Evolutionary conservation across 2,329 filamentous ascomycete species (phyloP).

Genomic region (Penicillium sp.): DNA sequence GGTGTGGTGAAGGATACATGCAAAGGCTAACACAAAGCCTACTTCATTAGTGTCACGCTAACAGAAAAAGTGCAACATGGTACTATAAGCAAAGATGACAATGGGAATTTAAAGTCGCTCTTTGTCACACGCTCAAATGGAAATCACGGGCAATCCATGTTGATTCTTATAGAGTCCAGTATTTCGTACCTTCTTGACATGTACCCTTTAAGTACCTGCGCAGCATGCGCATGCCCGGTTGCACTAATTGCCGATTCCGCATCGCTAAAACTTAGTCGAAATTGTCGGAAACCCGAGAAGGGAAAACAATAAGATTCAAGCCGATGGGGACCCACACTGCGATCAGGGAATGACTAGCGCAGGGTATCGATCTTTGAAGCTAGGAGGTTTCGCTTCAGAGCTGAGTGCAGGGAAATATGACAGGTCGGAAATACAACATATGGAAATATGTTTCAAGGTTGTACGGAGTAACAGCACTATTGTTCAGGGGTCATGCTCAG

Average conservation of each 20-base stretch:
- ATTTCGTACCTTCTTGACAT: constrained; percentile 3
- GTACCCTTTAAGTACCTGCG: constrained; percentile 11
- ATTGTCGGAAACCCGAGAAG: constrained; percentile 6
- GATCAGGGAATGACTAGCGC: constrained; percentile 5
- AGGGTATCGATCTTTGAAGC: neutral
- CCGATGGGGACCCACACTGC: constrained; percentile 8
- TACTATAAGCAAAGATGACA: neutral
- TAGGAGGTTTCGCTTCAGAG: constrained; percentile 3
- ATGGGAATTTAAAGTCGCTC: neutral
- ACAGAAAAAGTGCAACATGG: neutral
- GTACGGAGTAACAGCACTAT: neutral
- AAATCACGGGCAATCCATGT: constrained; percentile 1
- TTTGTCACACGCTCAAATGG: constrained; percentile 2
- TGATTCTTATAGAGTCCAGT: constrained; percentile 6
- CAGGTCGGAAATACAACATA: neutral
- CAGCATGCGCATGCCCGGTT: constrained; percentile 8
- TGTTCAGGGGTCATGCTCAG: neutral
- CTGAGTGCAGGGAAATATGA: neutral
- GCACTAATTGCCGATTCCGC: constrained; percentile 14
- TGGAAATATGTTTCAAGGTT: neutral
- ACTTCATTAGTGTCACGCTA: neutral
- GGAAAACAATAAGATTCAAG: constrained; percentile 7
- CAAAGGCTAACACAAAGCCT: neutral
- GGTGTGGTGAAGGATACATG: neutral
- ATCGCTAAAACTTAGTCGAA: constrained; percentile 10